Evolutionary conservation across 208 protist genomes (phyloP), one percentile per base, ranked within the genome.

Genomic region (Acanthamoeba lugdunensis): DNA sequence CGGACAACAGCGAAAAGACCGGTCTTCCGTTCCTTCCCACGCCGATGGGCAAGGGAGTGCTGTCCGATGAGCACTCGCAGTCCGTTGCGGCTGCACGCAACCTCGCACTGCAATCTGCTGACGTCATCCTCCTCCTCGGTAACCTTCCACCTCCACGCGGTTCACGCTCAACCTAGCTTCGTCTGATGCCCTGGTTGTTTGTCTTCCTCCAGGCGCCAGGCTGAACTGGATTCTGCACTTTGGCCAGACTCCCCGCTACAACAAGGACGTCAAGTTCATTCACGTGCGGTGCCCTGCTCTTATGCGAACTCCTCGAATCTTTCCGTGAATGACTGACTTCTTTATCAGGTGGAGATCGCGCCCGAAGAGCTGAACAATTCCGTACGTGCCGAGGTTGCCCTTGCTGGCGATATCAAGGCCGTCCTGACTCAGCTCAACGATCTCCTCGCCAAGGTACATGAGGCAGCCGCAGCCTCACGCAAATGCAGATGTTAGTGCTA

Each of bases 151-250:
- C 9, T 48, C 41, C 9, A 48, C 41, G 41, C 41, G 41, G 41
- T 48, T 48, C 41, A 48, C 41, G 41, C 9, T 48, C 41, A 4
- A 48, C 41, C 41, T 1, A 48, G 41, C 41, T 48, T 48, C 41
- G 41, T 11, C 41, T 48, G 9, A 58, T 79, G 16, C 45, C 16
- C 9, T 0, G 28, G 9, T 9, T 73, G 2, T 9, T 1, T 4
- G 28, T 9, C 37, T 13, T 58, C 56, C 6, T 58, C 14, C 30
- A 91, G 85, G 85, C 25, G 85, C 58, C 4, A 11, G 85, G 65
- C 65, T 91, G 16, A 91, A 95, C 69, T 95, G 92, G 94, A 92
- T 95, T 9, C 63, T 95, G 23, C 94, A 95, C 33, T 95, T 95
- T 95, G 94, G 94, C 50, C 33, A 92, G 41, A 23, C 93, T 18